Evolutionary conservation across 495 filamentous ascomycete genomes (phyloP), one percentile per base, ranked within the genome.

Genomic region (Penicillium pulvis): DNA sequence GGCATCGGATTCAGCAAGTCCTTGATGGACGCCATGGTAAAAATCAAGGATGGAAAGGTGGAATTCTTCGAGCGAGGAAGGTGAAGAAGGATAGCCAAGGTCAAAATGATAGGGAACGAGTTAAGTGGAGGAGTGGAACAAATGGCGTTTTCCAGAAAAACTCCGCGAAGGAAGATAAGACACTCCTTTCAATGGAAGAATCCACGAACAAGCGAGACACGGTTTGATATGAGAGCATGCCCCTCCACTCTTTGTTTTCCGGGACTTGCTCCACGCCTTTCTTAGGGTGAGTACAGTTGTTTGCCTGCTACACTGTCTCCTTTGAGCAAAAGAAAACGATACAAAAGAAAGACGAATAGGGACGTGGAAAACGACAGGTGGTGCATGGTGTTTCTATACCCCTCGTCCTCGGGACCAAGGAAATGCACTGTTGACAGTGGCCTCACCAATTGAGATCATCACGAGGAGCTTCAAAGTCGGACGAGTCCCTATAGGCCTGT

Each of bases 1-100:
- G 67, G 68, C 24, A 65, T 17, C 1, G 70, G 71, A 51, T 75
- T 74, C 26, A 75, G 50, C 14, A 75, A 51, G 43, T 70, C 69
- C 20, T 64, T 57, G 50, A 75, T 74, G 4, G 72, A 67, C 24
- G 66, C 59, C 72, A 75, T 75, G 44, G 43, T 16, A 49, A 28
- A n/a, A 4, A 16, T 0, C 35, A 42, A 26, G 50, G 3, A 20
- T 42, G 11, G 9, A 1, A 44, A 49, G 16, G 8, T 43, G 57
- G 58, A 60, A 28, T 42, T 45, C 56, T 63, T 63, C 61, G 61
- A 64, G 63, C 64, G 31, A 55, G 47, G 48, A 20, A 45, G 47
- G 19, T 60, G 44, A 49, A 61, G 36, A 16, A 56, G 39, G 61
- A 26, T 28, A 30, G 39, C 46, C 12, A 31, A 54, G 42, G 16